Evolutionary conservation across 805 yeast species (phyloP).

Genomic region (Blastobotrys chiropterorum): DNA sequence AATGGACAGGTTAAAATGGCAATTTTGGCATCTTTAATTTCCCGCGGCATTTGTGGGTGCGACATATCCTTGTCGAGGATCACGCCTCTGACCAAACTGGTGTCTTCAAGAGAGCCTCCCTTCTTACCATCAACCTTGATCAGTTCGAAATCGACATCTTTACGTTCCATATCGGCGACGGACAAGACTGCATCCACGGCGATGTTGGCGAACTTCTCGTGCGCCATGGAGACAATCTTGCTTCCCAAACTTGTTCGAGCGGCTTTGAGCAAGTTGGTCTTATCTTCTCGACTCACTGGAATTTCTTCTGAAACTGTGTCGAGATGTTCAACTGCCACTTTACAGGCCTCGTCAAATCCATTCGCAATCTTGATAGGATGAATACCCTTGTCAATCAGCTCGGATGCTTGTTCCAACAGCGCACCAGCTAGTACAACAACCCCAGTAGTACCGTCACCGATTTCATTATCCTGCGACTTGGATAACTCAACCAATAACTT

Average conservation of each 20-base stretch:
- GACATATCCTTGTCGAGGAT: conserved; percentile 93
- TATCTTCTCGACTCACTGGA: conserved; percentile 41
- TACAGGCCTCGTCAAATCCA: conserved; percentile 96
- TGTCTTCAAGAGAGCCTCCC: conserved; percentile 89
- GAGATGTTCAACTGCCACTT: conserved; percentile 72
- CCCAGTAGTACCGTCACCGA: conserved; percentile 99
- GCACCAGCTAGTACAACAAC: conserved; percentile 97
- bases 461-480: conserved; percentile 94
- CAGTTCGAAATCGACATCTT: conserved; percentile 94
- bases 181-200: conserved; percentile 94
- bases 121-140: conserved; percentile 93
- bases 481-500: conserved; percentile 90
- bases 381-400: conserved; percentile 91
- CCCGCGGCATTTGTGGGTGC: conserved; percentile 96
- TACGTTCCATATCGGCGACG: conserved; percentile 86
- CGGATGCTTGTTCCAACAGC: conserved; percentile 86
- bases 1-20: conserved; percentile 98
- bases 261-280: conserved; percentile 64
- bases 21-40: conserved; percentile 69
- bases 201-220: conserved; percentile 89
- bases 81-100: conserved; percentile 82
- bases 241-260: conserved; percentile 94
- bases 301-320: conserved; percentile 71
- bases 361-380: conserved; percentile 96
- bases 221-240: conserved; percentile 89